Conservation (phyloP, 306 rosid species). For the Alnus glutinosa region DNA sequence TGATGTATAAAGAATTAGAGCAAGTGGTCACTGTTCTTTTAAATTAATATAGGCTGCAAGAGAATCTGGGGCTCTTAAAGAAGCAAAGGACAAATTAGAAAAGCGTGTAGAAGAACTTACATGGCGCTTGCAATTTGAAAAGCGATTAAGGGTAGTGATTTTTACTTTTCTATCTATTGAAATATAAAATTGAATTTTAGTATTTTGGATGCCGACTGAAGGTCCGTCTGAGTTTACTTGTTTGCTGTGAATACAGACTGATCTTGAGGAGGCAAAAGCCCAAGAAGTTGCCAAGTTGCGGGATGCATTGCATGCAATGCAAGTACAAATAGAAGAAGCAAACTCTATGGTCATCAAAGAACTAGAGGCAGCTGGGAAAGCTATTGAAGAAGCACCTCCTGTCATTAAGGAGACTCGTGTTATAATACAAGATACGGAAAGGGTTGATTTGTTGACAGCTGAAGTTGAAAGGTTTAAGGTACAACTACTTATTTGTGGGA, state of each 20-base stretch:
- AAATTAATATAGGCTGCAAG: conserved; percentile 62
- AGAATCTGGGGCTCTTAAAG: conserved; percentile 87
- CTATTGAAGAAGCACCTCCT: conserved; percentile 96
- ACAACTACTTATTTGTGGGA: conserved; percentile 1
- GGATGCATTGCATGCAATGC: conserved; percentile 77
- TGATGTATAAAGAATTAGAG: too few species aligned
- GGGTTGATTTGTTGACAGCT: conserved; percentile 68
- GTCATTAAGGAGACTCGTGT: conserved; percentile 96
- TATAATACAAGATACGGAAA: conserved; percentile 83
- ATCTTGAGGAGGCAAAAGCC: conserved; percentile 91
- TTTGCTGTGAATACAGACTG: conserved; percentile 56
- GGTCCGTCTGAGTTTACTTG: too few species aligned
- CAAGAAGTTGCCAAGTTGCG: conserved; percentile 79
- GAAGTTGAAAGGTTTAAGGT: conserved; percentile 91
- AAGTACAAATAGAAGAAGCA: conserved; percentile 88
- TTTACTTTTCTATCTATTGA: too few species aligned
- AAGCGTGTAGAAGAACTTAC: conserved; percentile 88
- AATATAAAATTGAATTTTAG: too few species aligned
- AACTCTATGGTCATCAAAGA: conserved; percentile 78
- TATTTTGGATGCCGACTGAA: too few species aligned
- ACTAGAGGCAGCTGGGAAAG: conserved; percentile 78
- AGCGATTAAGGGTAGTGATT: conserved; percentile 65
- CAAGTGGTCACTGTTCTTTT: too few species aligned
- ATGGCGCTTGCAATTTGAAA: conserved; percentile 83
- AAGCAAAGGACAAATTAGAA: conserved; percentile 90